Percentiles rank a stretch among this genome's conserved stretches.
These are phyloP conservation scores for Gossypium stocksii DNA, from an alignment of 345 rosid genomes.

Conservation along the genomic window DNA sequence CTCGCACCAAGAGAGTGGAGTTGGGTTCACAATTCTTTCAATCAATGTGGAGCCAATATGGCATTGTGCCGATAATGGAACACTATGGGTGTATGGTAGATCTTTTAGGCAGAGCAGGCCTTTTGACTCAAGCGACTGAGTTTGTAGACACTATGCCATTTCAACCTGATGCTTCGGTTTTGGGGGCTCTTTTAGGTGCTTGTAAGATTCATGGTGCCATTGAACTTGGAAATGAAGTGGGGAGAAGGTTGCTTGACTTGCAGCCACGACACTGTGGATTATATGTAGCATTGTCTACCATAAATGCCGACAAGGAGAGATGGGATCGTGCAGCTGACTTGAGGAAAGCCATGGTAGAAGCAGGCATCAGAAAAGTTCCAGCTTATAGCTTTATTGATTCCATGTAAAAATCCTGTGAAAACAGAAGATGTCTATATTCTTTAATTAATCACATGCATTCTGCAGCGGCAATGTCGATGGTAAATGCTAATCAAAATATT, in stretches of 20 bases:
- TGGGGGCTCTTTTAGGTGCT: constrained; percentile 67
- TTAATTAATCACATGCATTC: background rate
- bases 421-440: too few species aligned
- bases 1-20: constrained; percentile 46
- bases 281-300: constrained; percentile 42
- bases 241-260: constrained; percentile 39
- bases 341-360: constrained; percentile 44
- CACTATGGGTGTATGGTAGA: constrained; percentile 78
- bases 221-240: constrained; percentile 48
- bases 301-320: constrained; percentile 40
- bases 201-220: constrained; percentile 60
- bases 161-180: constrained; percentile 56
- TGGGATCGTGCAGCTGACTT: constrained; percentile 53
- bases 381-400: constrained; percentile 41
- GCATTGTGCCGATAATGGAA: constrained; percentile 50
- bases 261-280: constrained; percentile 51
- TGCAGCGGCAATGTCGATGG: background rate
- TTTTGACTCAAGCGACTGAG: constrained; percentile 48
- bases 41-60: constrained; percentile 33
- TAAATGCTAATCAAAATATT: background rate
- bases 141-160: constrained; percentile 48
- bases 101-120: constrained; percentile 72
- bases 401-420: background rate
- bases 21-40: constrained; percentile 43
- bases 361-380: constrained; percentile 42